phyloP scores from a whole-genome alignment of 176 grass and related monocot genomes.

The Rhipidocladum racemiflorum region DNA sequence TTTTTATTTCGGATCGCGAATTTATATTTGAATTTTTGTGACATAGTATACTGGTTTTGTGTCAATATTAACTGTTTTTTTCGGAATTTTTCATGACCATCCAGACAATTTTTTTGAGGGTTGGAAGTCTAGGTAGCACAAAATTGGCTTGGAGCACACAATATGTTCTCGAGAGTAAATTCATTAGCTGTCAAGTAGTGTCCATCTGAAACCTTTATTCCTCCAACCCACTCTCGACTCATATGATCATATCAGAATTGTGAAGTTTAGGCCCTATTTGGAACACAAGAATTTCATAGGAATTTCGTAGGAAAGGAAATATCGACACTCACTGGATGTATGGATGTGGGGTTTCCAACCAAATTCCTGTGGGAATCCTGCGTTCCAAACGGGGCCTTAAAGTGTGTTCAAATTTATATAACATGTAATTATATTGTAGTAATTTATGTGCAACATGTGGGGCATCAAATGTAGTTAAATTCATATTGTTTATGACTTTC shows the following conservation, averaged over 20 bases:
- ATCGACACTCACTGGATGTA: conserved; percentile 8
- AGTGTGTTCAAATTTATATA: conserved; percentile 17
- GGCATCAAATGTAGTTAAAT: conserved; percentile 9
- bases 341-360: background rate
- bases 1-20: no score
- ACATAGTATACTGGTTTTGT: no score
- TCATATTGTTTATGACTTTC: background rate
- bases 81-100: no score
- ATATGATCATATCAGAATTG: conserved; percentile 1
- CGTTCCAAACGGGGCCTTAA: background rate
- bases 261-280: conserved; percentile 11
- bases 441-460: background rate
- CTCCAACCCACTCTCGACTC: background rate
- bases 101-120: no score
- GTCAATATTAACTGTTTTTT: no score
- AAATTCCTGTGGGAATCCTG: background rate
- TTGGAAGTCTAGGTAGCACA: no score
- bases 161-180: no score
- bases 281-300: background rate
- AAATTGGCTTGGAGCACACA: no score
- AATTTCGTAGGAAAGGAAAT: background rate
- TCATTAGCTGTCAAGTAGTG: conserved; percentile 2
- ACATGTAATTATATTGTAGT: conserved; percentile 3
- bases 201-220: background rate
- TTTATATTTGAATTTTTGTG: no score